phyloP scores from a whole-genome alignment of 176 grass and related monocot genomes.

The Musa troglodytarum region DNA sequence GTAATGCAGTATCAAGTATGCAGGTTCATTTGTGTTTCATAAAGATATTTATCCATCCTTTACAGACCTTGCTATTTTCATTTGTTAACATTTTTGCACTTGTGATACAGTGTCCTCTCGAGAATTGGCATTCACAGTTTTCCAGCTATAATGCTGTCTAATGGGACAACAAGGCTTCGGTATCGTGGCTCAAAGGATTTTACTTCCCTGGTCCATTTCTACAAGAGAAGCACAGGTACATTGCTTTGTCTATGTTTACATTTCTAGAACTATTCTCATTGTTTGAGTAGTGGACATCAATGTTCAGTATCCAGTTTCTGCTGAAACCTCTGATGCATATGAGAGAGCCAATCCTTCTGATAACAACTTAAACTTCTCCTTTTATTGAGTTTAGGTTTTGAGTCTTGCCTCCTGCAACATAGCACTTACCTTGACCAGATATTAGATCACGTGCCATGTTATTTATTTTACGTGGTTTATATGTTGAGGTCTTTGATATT shows the following conservation, averaged over 20 bases:
- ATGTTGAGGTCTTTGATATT: too few species aligned
- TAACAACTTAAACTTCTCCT: too few species aligned
- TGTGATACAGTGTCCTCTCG: constrained; percentile 62
- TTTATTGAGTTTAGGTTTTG: too few species aligned
- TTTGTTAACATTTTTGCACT: constrained; percentile 5
- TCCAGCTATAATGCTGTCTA: constrained; percentile 57
- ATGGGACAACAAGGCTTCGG: constrained; percentile 49
- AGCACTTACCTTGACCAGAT: too few species aligned
- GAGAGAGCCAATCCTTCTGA: too few species aligned
- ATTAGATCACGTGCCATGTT: too few species aligned
- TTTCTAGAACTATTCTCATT: neutral
- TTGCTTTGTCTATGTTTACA: neutral
- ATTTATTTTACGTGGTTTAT: too few species aligned
- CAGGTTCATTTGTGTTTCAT: neutral
- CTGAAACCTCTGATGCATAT: too few species aligned
- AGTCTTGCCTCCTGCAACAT: too few species aligned
- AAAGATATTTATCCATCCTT: neutral
- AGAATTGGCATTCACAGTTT: constrained; percentile 67
- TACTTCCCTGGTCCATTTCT: constrained; percentile 56
- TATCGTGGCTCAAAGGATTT: constrained; percentile 57
- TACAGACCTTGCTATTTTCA: neutral
- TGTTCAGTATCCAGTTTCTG: too few species aligned
- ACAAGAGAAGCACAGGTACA: constrained; percentile 54
- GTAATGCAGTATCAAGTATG: constrained; percentile 24
- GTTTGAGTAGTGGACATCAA: too few species aligned